Evolutionary conservation across 495 filamentous ascomycete species (phyloP).

Genomic region (Aspergillus bertholletiae): DNA sequence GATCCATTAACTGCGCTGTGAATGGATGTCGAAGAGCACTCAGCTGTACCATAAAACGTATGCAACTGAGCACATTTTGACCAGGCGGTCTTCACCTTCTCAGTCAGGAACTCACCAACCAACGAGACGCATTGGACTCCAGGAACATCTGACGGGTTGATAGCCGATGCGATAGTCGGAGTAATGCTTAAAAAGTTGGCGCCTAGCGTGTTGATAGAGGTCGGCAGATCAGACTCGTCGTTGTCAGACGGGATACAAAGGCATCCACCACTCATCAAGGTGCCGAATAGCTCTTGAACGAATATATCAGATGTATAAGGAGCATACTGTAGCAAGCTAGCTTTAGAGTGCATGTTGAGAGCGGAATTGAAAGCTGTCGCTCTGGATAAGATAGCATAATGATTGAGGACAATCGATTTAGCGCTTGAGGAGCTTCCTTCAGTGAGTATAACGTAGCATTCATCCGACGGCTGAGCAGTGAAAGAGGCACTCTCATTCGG

Average conservation of each 20-base stretch:
- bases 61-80: slow-evolving; percentile 19
- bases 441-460: slow-evolving; percentile 56
- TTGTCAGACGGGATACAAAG: slow-evolving; percentile 40
- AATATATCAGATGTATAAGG: slow-evolving; percentile 41
- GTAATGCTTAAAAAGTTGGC: slow-evolving; percentile 36
- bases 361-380: slow-evolving; percentile 45
- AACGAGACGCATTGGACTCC: slow-evolving; percentile 15
- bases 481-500: slow-evolving; percentile 9
- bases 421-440: slow-evolving; percentile 42
- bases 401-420: slow-evolving; percentile 34
- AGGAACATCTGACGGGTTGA: slow-evolving; percentile 17
- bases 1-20: slow-evolving; percentile 8
- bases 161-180: slow-evolving; percentile 19
- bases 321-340: slow-evolving; percentile 58
- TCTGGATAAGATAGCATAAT: slow-evolving; percentile 40
- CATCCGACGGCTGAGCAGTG: slow-evolving; percentile 21
- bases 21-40: slow-evolving; percentile 31
- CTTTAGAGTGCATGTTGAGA: slow-evolving; percentile 40
- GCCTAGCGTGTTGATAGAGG: slow-evolving; percentile 30
- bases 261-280: slow-evolving; percentile 41
- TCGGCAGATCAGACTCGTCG: slow-evolving; percentile 21
- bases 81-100: slow-evolving; percentile 13
- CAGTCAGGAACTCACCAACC: slow-evolving; percentile 15
- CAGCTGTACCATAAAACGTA: slow-evolving; percentile 33
- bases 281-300: slow-evolving; percentile 35